These are phyloP conservation scores for Chaetomidium leptoderma DNA, from an alignment of 495 filamentous ascomycete species.

Conservation along the genomic window DNA sequence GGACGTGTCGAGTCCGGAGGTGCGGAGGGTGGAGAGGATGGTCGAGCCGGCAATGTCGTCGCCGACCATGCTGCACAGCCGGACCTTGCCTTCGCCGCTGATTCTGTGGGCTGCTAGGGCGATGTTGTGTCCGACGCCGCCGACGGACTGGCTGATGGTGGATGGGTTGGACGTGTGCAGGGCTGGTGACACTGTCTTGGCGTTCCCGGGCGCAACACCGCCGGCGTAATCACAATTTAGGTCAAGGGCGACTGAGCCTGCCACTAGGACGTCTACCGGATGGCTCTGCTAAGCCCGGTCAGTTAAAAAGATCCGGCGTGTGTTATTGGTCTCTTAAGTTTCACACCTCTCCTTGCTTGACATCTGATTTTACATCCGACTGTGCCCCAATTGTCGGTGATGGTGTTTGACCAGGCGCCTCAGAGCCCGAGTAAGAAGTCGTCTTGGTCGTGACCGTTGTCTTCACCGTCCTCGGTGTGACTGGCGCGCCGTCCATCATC, in stretches of 20 bases:
- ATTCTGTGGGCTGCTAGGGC: slow-evolving; percentile 66
- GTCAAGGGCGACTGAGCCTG: slow-evolving; percentile 86
- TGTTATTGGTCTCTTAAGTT: neutral
- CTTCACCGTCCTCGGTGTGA: slow-evolving; percentile 10
- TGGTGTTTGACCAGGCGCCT: neutral
- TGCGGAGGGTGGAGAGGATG: slow-evolving; percentile 57
- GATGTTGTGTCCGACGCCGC: slow-evolving; percentile 94
- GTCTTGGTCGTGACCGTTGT: slow-evolving; percentile 5
- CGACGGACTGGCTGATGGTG: slow-evolving; percentile 71
- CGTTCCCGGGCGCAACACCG: slow-evolving; percentile 20
- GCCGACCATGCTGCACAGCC: slow-evolving; percentile 71
- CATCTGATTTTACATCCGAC: neutral
- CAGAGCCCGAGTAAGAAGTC: neutral
- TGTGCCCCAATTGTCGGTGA: neutral
- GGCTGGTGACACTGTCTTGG: slow-evolving; percentile 41
- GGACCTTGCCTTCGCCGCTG: slow-evolving; percentile 42
- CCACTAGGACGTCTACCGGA: slow-evolving; percentile 67
- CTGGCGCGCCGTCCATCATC: slow-evolving; percentile 36
- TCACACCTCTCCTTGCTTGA: slow-evolving; percentile 2
- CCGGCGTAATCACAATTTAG: slow-evolving; percentile 68
- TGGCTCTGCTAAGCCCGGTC: slow-evolving; percentile 10
- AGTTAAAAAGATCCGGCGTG: neutral
- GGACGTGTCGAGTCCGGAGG: slow-evolving; percentile 57
- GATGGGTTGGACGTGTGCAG: slow-evolving; percentile 84
- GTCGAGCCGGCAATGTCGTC: slow-evolving; percentile 73